Percentiles rank a stretch among this genome's conserved stretches.
Evolutionary conservation across 2,329 filamentous ascomycete species (phyloP).

Genomic region (Hymenotorrendiella dingleyae): DNA sequence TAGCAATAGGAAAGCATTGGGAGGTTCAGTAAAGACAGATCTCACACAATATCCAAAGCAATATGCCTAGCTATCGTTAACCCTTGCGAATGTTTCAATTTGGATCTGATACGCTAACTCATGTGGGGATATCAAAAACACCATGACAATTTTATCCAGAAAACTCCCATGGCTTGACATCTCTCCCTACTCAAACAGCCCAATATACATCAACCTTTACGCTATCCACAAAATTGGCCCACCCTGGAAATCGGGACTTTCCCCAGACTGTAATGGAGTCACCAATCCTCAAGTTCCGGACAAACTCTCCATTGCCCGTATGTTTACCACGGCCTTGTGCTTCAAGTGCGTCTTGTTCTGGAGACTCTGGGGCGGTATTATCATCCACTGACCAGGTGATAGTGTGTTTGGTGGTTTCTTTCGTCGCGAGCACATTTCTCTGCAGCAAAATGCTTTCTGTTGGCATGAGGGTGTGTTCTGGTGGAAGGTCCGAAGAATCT

Average conservation of each 20-base stretch:
- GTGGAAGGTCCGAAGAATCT: constrained; percentile 33
- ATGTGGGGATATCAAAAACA: too few relatives aligned
- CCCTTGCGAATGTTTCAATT: too few relatives aligned
- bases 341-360: constrained; percentile 31
- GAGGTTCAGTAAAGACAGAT: too few relatives aligned
- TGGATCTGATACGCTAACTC: too few relatives aligned
- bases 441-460: constrained; percentile 32
- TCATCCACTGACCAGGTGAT: constrained; percentile 52
- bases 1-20: too few relatives aligned
- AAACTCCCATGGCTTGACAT: too few relatives aligned
- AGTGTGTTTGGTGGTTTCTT: constrained; percentile 35
- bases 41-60: too few relatives aligned
- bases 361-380: constrained; percentile 38
- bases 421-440: constrained; percentile 43
- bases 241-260: constrained; percentile 49
- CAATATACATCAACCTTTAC: constrained; percentile 54
- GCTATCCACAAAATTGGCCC: constrained; percentile 45
- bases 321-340: constrained; percentile 43
- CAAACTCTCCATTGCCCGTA: constrained; percentile 49
- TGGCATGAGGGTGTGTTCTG: too few relatives aligned
- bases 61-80: too few relatives aligned
- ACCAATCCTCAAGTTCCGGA: constrained; percentile 49
- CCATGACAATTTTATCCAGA: too few relatives aligned
- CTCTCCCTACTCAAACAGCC: too few relatives aligned
- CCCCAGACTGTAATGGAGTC: constrained; percentile 58